These are phyloP conservation scores for Wickerhamiella musiphila DNA, from an alignment of 805 yeast genomes.

Conservation along the genomic window DNA sequence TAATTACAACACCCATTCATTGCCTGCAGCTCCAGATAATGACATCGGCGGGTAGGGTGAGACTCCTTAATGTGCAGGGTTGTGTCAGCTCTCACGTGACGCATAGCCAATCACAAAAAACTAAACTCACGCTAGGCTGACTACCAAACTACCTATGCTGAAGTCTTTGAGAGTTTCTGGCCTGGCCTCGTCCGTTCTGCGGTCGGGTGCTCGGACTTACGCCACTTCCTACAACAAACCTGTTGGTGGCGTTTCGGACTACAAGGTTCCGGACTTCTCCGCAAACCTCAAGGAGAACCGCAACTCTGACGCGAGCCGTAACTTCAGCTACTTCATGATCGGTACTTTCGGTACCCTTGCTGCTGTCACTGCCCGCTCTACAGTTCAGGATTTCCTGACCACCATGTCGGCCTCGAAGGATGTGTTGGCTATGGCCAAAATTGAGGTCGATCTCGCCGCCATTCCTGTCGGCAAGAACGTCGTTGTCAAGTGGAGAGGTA, in stretches of 20 bases:
- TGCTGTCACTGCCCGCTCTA: constrained; percentile 91
- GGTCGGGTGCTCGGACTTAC: constrained; percentile 5
- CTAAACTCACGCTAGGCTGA: constrained; percentile 2
- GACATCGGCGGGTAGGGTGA: too few relatives aligned
- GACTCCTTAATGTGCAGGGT: too few relatives aligned
- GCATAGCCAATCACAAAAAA: constrained; percentile 2
- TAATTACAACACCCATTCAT: too few relatives aligned
- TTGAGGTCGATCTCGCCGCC: constrained; percentile 82
- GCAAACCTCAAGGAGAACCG: constrained; percentile 56
- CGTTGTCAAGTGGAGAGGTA: constrained; percentile 99
- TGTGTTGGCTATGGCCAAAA: constrained; percentile 98
- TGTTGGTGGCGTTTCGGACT: constrained; percentile 33
- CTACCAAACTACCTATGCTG: constrained; percentile 1
- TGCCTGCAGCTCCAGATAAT: too few relatives aligned
- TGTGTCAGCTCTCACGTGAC: constrained; percentile 3
- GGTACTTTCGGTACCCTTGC: constrained; percentile 83
- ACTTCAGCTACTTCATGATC: constrained; percentile 90
- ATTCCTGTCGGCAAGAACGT: constrained; percentile 97
- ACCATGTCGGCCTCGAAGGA: constrained; percentile 98
- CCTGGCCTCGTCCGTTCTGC: constrained; percentile 2
- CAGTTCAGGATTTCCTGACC: constrained; percentile 77
- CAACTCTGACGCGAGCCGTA: constrained; percentile 63
- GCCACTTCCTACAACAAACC: constrained; percentile 13
- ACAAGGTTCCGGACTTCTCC: constrained; percentile 82
- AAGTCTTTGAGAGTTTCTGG: constrained; percentile 4